Conservation (phyloP, 2,329 filamentous ascomycete genomes). For the Hymenotorrendiella dingleyae region DNA sequence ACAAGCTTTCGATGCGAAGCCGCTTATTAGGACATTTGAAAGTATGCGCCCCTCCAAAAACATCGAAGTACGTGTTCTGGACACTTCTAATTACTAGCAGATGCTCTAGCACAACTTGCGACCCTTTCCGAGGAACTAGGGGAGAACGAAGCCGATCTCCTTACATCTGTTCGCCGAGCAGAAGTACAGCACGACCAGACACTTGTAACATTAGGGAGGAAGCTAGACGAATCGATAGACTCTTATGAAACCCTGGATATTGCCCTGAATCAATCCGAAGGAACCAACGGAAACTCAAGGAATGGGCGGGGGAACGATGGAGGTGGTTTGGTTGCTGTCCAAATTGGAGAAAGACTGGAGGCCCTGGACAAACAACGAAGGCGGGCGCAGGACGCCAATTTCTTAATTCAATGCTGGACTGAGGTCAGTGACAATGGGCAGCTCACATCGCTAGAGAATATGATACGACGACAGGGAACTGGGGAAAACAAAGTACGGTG, state of each 20-base stretch:
- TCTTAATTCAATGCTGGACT: constrained; percentile 93
- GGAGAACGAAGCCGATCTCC: constrained; percentile 82
- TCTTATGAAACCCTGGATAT: constrained; percentile 88
- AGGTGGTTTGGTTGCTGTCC: constrained; percentile 84
- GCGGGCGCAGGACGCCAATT: constrained; percentile 86
- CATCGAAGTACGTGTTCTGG: too few species aligned
- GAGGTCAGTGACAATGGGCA: constrained; percentile 89
- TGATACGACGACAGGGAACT: constrained; percentile 69
- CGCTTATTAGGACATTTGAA: constrained; percentile 92
- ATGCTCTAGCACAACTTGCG: constrained; percentile 61
- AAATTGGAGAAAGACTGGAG: constrained; percentile 89
- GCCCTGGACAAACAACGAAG: constrained; percentile 89
- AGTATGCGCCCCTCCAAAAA: constrained; percentile 43
- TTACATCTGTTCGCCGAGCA: constrained; percentile 82
- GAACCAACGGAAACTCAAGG: constrained; percentile 41
- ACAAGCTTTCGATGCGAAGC: constrained; percentile 84
- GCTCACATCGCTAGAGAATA: constrained; percentile 79
- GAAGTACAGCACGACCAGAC: constrained; percentile 91
- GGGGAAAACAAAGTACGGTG: constrained; percentile 91
- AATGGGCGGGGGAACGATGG: constrained; percentile 41
- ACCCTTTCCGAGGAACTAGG: constrained; percentile 77
- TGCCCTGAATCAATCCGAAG: constrained; percentile 61
- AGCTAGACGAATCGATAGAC: constrained; percentile 86
- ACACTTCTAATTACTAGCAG: constrained; percentile 35
- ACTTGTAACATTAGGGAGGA: constrained; percentile 76